Conservation (phyloP, 768 basidiomycete genomes). For the Rhodosporidiobolus sp. region DNA sequence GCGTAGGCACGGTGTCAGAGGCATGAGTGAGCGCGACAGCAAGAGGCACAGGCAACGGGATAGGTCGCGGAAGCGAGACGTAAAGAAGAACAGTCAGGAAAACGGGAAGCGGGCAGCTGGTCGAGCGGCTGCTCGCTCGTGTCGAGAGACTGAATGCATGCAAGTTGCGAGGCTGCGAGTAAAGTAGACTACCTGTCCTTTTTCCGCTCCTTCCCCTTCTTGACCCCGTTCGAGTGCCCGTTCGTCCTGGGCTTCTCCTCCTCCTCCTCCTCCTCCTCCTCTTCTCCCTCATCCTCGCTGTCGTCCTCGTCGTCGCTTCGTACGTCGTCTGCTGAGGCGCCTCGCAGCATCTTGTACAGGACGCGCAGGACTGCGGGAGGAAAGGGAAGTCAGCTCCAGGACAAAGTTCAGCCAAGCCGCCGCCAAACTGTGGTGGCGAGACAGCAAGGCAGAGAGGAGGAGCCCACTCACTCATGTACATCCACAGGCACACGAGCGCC, state of each 20-base stretch:
- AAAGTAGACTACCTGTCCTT: background rate
- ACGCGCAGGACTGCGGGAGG: slow-evolving; percentile 58
- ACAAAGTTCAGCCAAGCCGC: too few species aligned
- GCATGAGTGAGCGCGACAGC: too few species aligned
- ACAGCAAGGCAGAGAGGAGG: background rate
- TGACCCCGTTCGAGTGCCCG: slow-evolving; percentile 6
- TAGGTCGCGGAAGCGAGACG: too few species aligned
- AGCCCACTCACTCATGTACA: slow-evolving; percentile 27
- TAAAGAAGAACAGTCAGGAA: too few species aligned
- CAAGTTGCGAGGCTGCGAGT: too few species aligned
- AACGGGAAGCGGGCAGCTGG: too few species aligned
- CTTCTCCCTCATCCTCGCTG: slow-evolving; percentile 18
- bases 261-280: slow-evolving; percentile 4
- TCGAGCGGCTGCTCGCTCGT: too few species aligned
- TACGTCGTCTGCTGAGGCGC: slow-evolving; percentile 72
- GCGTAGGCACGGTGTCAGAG: too few species aligned
- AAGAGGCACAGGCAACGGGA: too few species aligned
- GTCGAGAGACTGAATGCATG: too few species aligned
- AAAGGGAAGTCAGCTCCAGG: background rate
- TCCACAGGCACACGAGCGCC: slow-evolving; percentile 42
- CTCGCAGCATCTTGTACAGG: slow-evolving; percentile 73
- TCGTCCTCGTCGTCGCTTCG: slow-evolving; percentile 74
- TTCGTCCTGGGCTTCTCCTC: background rate
- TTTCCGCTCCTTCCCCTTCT: too few species aligned
- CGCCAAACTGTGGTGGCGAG: too few species aligned